A percentile compares a stretch with the other conserved stretches of the same genome.
These are phyloP conservation scores for Scheffersomyces illinoinensis DNA, from an alignment of 1,139 yeast genomes.

Conservation along the genomic window DNA sequence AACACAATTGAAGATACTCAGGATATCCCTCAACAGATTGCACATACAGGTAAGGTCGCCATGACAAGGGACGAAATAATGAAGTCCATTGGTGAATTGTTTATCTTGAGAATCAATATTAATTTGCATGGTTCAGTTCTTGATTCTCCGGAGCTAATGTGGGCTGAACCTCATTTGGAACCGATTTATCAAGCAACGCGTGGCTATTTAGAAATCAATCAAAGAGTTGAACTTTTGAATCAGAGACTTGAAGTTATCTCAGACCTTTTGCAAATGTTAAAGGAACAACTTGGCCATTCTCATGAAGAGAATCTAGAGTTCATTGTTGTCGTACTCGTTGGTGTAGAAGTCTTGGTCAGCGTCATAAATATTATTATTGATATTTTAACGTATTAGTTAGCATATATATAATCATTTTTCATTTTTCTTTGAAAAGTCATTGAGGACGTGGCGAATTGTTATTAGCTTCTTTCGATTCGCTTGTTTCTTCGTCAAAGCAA, in stretches of 20 bases:
- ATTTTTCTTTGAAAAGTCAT: neutral
- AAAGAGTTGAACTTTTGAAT: conserved; percentile 82
- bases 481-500: neutral
- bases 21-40: conserved; percentile 94
- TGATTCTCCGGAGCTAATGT: conserved; percentile 96
- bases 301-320: conserved; percentile 90
- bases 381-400: conserved; percentile 29
- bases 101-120: conserved; percentile 84
- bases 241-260: conserved; percentile 92
- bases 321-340: conserved; percentile 89
- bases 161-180: conserved; percentile 97
- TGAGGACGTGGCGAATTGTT: neutral
- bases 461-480: neutral
- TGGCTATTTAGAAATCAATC: conserved; percentile 91
- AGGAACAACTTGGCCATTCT: conserved; percentile 93
- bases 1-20: conserved; percentile 96
- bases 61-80: conserved; percentile 93
- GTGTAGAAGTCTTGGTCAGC: conserved; percentile 88
- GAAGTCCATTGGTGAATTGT: conserved; percentile 95
- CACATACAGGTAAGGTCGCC: conserved; percentile 89
- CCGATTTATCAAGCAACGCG: conserved; percentile 97
- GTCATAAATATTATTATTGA: conserved; percentile 62
- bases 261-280: conserved; percentile 90
- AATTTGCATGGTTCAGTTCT: conserved; percentile 93
- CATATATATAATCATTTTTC: neutral